Conservation (phyloP, 768 basidiomycete genomes). For the Cystofilobasidium capitatum region DNA sequence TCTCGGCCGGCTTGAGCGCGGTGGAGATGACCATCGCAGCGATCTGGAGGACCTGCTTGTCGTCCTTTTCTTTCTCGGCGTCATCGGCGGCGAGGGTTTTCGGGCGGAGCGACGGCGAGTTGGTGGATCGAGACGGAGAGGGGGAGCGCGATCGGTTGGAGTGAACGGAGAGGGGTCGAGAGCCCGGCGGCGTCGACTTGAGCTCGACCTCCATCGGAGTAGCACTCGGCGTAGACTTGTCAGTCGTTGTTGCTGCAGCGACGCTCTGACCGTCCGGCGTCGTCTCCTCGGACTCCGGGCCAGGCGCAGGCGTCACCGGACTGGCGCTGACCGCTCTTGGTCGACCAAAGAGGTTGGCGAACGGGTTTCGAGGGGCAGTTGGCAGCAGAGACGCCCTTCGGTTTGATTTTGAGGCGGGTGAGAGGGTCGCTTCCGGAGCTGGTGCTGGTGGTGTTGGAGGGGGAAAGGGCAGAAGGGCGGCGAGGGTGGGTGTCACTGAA, state of each 20-base stretch:
- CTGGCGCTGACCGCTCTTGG: constrained; percentile 6
- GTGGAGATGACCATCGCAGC: constrained; percentile 37
- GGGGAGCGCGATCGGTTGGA: constrained; percentile 24
- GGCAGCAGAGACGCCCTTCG: constrained; percentile 22
- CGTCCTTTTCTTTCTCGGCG: constrained; percentile 13
- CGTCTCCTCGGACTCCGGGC: constrained; percentile 19
- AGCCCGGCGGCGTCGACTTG: constrained; percentile 19
- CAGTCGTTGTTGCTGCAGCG: constrained; percentile 29
- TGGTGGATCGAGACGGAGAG: neutral
- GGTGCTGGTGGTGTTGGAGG: constrained; percentile 38
- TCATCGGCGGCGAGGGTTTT: constrained; percentile 24
- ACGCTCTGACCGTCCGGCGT: constrained; percentile 3
- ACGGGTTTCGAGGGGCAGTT: constrained; percentile 47
- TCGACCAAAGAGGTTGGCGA: constrained; percentile 66
- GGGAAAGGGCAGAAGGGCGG: constrained; percentile 28
- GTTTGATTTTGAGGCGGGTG: neutral
- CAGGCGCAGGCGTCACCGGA: constrained; percentile 33
- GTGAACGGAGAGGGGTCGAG: constrained; percentile 29
- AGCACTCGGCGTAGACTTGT: constrained; percentile 45
- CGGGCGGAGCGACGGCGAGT: constrained; percentile 18
- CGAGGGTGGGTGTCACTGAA: constrained; percentile 31
- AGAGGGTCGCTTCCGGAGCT: neutral
- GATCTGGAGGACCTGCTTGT: constrained; percentile 34
- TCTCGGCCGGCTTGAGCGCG: constrained; percentile 35
- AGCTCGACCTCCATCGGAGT: constrained; percentile 38